A percentile compares a stretch with the other conserved stretches of the same genome.
Conservation (phyloP, 495 filamentous ascomycete genomes). For the Astrocystis sublimbata region DNA sequence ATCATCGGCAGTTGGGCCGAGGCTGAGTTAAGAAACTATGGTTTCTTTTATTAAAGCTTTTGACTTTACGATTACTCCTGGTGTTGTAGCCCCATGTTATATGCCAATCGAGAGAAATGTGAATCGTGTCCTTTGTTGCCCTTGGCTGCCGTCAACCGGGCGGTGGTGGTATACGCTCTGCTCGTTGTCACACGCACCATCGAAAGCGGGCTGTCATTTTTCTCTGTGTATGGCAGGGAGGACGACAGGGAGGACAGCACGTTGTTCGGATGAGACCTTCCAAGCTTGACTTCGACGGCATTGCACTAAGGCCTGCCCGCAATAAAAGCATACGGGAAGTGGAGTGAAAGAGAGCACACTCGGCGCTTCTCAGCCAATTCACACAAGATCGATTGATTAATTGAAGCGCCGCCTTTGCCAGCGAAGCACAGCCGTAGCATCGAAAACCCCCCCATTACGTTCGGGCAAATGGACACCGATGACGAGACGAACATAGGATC, state of each 20-base stretch:
- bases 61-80: neutral
- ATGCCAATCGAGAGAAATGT: neutral
- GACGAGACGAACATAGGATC: conserved; percentile 4
- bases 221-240: no score
- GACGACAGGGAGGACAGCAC: no score
- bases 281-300: no score
- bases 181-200: conserved; percentile 9
- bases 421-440: conserved; percentile 20
- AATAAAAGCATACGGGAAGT: no score
- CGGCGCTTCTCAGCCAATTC: conserved; percentile 9
- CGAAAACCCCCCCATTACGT: conserved; percentile 15
- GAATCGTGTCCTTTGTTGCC: neutral
- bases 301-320: no score
- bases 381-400: neutral
- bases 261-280: no score
- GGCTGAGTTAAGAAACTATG: neutral
- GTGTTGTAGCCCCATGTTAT: neutral
- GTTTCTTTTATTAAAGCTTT: neutral
- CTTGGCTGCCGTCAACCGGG: no score
- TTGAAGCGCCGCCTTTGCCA: conserved; percentile 15
- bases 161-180: conserved; percentile 5
- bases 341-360: conserved; percentile 19
- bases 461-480: neutral
- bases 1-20: neutral
- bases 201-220: neutral